These are phyloP conservation scores for Penicillium parvum DNA, from an alignment of 495 filamentous ascomycete species.

Conservation along the genomic window DNA sequence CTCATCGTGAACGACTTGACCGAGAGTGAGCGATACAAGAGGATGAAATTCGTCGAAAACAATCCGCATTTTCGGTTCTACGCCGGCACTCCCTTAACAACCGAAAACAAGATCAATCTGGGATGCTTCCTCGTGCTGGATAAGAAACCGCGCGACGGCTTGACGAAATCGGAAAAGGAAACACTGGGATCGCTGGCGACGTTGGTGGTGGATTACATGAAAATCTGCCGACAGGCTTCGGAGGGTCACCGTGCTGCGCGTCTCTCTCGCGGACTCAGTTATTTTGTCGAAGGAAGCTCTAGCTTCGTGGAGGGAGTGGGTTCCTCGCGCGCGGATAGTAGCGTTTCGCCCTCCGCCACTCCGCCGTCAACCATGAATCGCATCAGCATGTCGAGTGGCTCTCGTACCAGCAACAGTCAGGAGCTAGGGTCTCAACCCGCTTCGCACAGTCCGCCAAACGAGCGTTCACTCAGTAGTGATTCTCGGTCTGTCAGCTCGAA, in stretches of 20 bases:
- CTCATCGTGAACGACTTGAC: conserved; percentile 36
- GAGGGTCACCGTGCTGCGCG: conserved; percentile 55
- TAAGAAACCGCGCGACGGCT: conserved; percentile 31
- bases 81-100: conserved; percentile 55
- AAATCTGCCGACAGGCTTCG: conserved; percentile 51
- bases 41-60: conserved; percentile 37
- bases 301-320: conserved; percentile 38
- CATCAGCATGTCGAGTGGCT: conserved; percentile 20
- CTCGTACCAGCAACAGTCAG: background rate
- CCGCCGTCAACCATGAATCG: conserved; percentile 26
- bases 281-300: conserved; percentile 56
- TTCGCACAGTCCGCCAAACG: conserved; percentile 15
- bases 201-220: conserved; percentile 61
- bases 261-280: conserved; percentile 57
- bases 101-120: conserved; percentile 63
- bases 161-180: conserved; percentile 34
- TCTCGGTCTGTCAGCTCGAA: conserved; percentile 28
- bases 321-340: conserved; percentile 24
- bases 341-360: conserved; percentile 17
- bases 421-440: conserved; percentile 20
- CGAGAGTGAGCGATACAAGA: conserved; percentile 37
- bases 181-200: conserved; percentile 45
- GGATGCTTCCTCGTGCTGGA: conserved; percentile 68
- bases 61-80: conserved; percentile 44
- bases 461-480: conserved; percentile 26